Evolutionary conservation across 2,329 filamentous ascomycete genomes (phyloP), one percentile per base, ranked within the genome.

Genomic region (Clonostachys chloroleuca): DNA sequence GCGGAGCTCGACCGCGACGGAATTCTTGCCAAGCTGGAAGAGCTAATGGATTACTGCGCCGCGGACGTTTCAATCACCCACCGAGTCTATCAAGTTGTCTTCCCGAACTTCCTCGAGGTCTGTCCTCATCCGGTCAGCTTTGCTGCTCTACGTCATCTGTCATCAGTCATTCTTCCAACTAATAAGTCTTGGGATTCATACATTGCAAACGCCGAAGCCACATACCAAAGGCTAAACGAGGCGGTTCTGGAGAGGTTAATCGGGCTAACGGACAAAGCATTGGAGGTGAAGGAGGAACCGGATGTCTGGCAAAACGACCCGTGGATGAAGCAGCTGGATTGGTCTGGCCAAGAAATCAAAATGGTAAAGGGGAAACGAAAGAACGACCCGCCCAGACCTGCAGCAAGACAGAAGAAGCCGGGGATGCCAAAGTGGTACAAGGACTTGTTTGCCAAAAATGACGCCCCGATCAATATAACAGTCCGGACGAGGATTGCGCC

Each of bases 111-210:
- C 58, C 73, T 96, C 17, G 77, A 90, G 41, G 89, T 88, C 24
- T 99, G 94, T 60, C 94, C 94, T 1, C 95, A 99, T 66, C 94
- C 94, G 1, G 94, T 99, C 59, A 97, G 92, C 67, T 99, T 99
- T 59, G 92, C 90, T 3, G 94, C 94, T 3, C 75, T 99, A 16
- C 81, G 94, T 14, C 94, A 97, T 63, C 77, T 99, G n/a, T 91
- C 92, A 1, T 87, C 92, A 0, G 91, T 96, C 53, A 96, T 97
- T 43, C 72, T 99, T 8, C 94, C 94, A 0, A 87, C 97, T 41
- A 83, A 97, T 63, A 81, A 86, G 57, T 84, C 87, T 0, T 99
- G 95, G 95, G 81, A 92, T 50, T 72, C 81, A 2, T 99, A 99
- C 60, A 76, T 97, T 41, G 71, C 78, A 12, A 92, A 87, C 49